These are phyloP conservation scores for Populus simonii DNA, from an alignment of 345 rosid genomes.

Conservation along the genomic window DNA sequence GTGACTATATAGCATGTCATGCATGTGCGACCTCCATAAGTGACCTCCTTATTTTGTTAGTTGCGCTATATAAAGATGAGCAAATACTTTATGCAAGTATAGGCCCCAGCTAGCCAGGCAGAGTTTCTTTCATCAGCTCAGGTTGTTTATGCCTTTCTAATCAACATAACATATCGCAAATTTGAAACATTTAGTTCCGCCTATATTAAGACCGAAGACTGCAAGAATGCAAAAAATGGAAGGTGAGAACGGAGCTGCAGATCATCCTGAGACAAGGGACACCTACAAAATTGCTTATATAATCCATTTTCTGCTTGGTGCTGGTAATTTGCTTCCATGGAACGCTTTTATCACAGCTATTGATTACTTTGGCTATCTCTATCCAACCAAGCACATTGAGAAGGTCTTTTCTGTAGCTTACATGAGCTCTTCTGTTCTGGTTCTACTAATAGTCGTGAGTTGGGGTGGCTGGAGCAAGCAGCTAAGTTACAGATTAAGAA, in stretches of 20 bases:
- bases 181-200: background rate
- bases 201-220: conserved; percentile 11
- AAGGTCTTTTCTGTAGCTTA: conserved; percentile 89
- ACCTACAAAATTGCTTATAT: conserved; percentile 63
- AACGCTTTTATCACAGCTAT: conserved; percentile 86
- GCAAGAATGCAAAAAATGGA: conserved; percentile 38
- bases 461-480: conserved; percentile 57
- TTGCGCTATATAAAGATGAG: background rate
- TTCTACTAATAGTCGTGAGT: conserved; percentile 56
- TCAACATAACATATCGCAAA: conserved; percentile 23
- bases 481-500: conserved; percentile 51
- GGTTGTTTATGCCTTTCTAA: conserved; percentile 26
- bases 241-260: conserved; percentile 31
- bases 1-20: too few species aligned
- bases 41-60: too few species aligned
- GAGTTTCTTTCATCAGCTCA: conserved; percentile 4
- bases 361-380: conserved; percentile 72
- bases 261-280: conserved; percentile 52
- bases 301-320: conserved; percentile 87
- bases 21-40: too few species aligned
- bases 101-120: background rate
- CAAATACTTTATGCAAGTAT: background rate
- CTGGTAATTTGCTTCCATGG: conserved; percentile 95
- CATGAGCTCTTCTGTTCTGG: conserved; percentile 72
- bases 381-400: conserved; percentile 66